Conservation (phyloP, 2,329 filamentous ascomycete genomes). For the Emericellopsis cladophorae region DNA sequence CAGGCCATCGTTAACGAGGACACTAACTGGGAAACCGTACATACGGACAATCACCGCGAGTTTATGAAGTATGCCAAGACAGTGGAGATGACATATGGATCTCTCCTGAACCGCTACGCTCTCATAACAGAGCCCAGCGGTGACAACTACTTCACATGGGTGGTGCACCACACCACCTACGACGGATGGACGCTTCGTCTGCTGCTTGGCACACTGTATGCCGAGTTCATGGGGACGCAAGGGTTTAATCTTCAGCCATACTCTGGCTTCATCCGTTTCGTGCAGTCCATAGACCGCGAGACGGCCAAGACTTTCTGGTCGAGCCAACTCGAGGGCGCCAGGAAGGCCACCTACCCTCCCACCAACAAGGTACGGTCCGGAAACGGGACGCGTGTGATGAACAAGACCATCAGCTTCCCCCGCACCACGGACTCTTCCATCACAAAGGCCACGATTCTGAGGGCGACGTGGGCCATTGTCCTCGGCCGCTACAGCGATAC, state of each 20-base stretch:
- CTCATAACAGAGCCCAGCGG: neutral
- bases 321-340: conserved; percentile 1
- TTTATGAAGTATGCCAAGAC: neutral
- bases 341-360: neutral
- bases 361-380: neutral
- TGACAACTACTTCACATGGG: conserved; percentile 4
- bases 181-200: conserved; percentile 6
- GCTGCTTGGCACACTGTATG: neutral
- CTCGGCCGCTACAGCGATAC: conserved; percentile 17
- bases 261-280: conserved; percentile 26
- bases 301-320: neutral
- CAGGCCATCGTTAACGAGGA: conserved; percentile 6
- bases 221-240: neutral
- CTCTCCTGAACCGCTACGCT: neutral
- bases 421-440: conserved; percentile 1
- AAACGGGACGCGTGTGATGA: neutral
- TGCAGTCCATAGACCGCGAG: conserved; percentile 15
- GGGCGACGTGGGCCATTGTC: conserved; percentile 1
- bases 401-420: neutral
- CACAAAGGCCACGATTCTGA: conserved; percentile 8
- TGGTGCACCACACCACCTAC: conserved; percentile 7
- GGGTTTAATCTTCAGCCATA: conserved; percentile 9
- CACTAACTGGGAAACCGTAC: neutral
- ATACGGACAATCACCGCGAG: neutral
- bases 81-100: neutral